Evolutionary conservation across 2,329 filamentous ascomycete genomes (phyloP).

Genomic region (Fusarium coffeatum): DNA sequence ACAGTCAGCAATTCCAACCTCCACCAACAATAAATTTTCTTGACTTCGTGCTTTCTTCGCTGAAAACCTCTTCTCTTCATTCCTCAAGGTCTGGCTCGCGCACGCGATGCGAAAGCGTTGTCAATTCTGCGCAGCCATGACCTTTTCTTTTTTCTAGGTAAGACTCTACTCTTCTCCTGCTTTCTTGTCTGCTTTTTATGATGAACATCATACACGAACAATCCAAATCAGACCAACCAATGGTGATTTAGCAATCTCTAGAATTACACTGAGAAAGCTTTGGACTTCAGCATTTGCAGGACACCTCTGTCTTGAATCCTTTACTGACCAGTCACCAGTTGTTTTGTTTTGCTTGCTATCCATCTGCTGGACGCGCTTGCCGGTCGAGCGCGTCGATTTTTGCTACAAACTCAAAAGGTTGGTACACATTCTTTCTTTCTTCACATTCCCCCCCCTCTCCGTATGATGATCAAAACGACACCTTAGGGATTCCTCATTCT

Average conservation of each 20-base stretch:
- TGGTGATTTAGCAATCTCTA: conserved; percentile 65
- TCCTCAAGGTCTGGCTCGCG: conserved; percentile 39
- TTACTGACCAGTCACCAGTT: conserved; percentile 35
- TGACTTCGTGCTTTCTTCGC: conserved; percentile 11
- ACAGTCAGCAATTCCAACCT: conserved; percentile 44
- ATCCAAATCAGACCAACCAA: conserved; percentile 71
- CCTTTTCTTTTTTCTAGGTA: conserved; percentile 42
- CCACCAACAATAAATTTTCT: conserved; percentile 45
- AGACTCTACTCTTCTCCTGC: conserved; percentile 16
- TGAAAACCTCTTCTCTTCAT: conserved; percentile 36
- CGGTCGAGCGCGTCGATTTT: conserved; percentile 3
- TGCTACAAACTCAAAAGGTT: conserved; percentile 59
- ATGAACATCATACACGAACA: conserved; percentile 62
- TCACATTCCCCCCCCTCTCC: conserved; percentile 44
- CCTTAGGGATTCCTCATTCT: conserved; percentile 76
- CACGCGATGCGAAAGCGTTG: conserved; percentile 42
- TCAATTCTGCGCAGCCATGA: conserved; percentile 15
- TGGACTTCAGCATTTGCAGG: conserved; percentile 35
- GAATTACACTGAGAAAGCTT: conserved; percentile 67
- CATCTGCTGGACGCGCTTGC: conserved; percentile 16
- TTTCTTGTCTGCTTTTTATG: conserved; percentile 41
- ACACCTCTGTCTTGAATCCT: not conserved
- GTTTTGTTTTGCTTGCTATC: conserved; percentile 6
- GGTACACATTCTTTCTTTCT: conserved; percentile 41
- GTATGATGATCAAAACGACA: conserved; percentile 71